Evolutionary conservation across 2,329 filamentous ascomycete genomes (phyloP).

Genomic region (Beauveria varroae): DNA sequence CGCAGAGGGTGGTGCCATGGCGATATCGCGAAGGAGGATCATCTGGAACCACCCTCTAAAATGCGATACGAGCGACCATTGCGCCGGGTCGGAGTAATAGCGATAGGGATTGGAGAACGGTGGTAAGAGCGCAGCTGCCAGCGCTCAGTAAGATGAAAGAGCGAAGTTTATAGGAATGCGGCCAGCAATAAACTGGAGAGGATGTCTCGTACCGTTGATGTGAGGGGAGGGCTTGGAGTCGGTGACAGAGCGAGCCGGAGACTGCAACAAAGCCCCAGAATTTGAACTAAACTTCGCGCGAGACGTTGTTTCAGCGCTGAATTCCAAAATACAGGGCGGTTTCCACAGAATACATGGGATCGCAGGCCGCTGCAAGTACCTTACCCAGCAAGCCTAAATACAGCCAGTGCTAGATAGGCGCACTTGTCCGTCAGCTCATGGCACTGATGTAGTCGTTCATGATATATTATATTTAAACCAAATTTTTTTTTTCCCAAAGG

Average conservation of each 20-base stretch:
- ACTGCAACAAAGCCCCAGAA: background rate
- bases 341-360: background rate
- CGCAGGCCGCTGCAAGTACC: background rate
- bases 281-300: background rate
- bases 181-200: background rate
- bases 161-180: background rate
- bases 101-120: background rate
- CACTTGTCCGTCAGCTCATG: no score
- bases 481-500: no score
- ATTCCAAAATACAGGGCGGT: background rate
- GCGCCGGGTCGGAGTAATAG: conserved; percentile 11
- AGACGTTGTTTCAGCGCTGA: background rate
- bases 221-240: conserved; percentile 3
- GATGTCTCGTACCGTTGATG: conserved; percentile 1
- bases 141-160: background rate
- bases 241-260: background rate
- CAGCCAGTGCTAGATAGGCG: no score
- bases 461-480: no score
- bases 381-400: background rate
- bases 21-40: conserved; percentile 29
- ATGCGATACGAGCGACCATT: conserved; percentile 35
- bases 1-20: conserved; percentile 49
- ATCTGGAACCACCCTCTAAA: conserved; percentile 46
- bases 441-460: no score
- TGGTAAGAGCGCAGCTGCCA: background rate